Base-by-base conservation (phyloP, 1,284 basidiomycete species). In the Ganoderma lucidum region DNA sequence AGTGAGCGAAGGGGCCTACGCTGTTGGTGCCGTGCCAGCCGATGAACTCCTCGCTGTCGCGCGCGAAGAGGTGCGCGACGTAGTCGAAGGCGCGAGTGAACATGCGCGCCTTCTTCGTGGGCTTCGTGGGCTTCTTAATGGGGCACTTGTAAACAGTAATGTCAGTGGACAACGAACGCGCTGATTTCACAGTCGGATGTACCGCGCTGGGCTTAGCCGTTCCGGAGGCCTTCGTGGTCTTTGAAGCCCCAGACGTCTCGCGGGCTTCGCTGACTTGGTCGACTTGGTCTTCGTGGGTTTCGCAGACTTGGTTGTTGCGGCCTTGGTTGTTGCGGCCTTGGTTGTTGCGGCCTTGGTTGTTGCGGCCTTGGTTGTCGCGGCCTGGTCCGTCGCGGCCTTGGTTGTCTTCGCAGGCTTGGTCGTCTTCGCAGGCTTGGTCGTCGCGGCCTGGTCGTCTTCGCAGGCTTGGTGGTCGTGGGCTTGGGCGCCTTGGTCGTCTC, bases 1-100 rank as follows among this genome's bases (percentile, higher is more conserved):
- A 14, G 9, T 9, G 23, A 15, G 6, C 1, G 35, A 37, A 0
- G n/a, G 28, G 41, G 8, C 62, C 32, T 51, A 63, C 62, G 5
- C 44, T 51, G 32, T 63, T 63, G 17, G 62, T 63, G 10, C 62
- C 62, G 62, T 63, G 62, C 62, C 62, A 63, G 44, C 62, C 62
- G 45, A 63, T 23, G 62, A 63, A 63, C 28, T 63, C 62, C 23
- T 32, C 42, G 30, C 15, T 41, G 35, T 61, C 58, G 35, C 63
- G 66, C 19, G 56, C 56, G 32, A 67, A 59, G 41, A 60, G 44
- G 41, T 67, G 51, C 17, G 62, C 59, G 15, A 59, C 51, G 9
- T 58, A 66, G 51, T 62, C 39, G 62, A 64, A 63, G 45, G 30
- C 37, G 30, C 63, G 51, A 3, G 19, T n/a, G 55, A 56, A 37